Conservation (phyloP, 169 alveolate genomes). For the Plasmodium fragile region DNA sequence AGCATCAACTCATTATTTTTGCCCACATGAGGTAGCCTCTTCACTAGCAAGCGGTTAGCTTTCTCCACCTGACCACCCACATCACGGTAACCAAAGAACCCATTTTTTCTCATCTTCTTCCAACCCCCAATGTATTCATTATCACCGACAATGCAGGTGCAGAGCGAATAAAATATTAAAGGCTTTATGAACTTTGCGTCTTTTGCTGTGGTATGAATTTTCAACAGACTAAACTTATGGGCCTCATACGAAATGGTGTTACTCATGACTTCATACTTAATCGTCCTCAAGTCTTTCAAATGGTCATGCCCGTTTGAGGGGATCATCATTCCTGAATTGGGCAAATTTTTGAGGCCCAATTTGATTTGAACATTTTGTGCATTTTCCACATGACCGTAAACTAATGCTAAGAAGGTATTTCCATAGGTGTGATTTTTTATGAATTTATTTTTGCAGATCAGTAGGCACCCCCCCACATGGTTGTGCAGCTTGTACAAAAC, state of each 20-base stretch:
- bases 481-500: slow-evolving; percentile 37
- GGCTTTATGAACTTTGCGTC: slow-evolving; percentile 49
- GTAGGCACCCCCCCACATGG: slow-evolving; percentile 30
- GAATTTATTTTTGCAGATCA: slow-evolving; percentile 52
- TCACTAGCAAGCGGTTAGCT: slow-evolving; percentile 1
- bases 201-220: slow-evolving; percentile 25
- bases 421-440: slow-evolving; percentile 23
- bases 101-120: slow-evolving; percentile 16
- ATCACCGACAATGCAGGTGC: slow-evolving; percentile 72
- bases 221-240: slow-evolving; percentile 31
- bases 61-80: background rate
- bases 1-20: slow-evolving; percentile 15
- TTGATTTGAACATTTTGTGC: slow-evolving; percentile 15
- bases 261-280: slow-evolving; percentile 20
- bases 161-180: slow-evolving; percentile 27
- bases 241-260: slow-evolving; percentile 18
- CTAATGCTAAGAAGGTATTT: slow-evolving; percentile 47
- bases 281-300: background rate
- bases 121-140: slow-evolving; percentile 28
- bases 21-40: background rate
- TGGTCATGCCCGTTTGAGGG: slow-evolving; percentile 21
- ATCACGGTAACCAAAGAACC: background rate
- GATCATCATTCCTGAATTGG: slow-evolving; percentile 51
- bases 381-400: slow-evolving; percentile 37
- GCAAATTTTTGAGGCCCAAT: slow-evolving; percentile 25